Evolutionary conservation across 169 alveolate species (phyloP).

Genomic region (Eimeria mitis): DNA sequence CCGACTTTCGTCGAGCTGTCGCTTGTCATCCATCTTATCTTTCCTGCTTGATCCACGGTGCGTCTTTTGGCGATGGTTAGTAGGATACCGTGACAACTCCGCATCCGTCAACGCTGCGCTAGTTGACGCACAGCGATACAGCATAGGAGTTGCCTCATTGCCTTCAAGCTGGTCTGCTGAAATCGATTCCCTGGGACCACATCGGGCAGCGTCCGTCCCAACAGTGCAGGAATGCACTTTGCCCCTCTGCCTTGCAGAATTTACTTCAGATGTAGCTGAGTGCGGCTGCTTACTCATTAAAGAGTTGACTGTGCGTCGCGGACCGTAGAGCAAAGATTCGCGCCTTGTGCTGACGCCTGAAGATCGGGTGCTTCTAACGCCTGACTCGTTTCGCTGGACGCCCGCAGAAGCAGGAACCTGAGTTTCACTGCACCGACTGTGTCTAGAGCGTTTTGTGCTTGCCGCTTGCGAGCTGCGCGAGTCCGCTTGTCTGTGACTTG

Average conservation of each 20-base stretch:
- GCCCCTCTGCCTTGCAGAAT: slow-evolving; percentile 15
- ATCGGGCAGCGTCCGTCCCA: neutral
- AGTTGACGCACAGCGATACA: slow-evolving; percentile 31
- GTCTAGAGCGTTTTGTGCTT: slow-evolving; percentile 28
- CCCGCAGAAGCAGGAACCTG: slow-evolving; percentile 6
- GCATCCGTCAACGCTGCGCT: slow-evolving; percentile 48
- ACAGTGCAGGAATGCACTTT: neutral
- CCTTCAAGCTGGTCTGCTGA: neutral
- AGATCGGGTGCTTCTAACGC: slow-evolving; percentile 34
- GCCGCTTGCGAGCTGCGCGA: slow-evolving; percentile 16
- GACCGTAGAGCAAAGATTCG: slow-evolving; percentile 23
- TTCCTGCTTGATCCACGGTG: slow-evolving; percentile 15
- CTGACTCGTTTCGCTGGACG: neutral
- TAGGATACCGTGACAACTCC: slow-evolving; percentile 15
- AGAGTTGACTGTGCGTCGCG: slow-evolving; percentile 54
- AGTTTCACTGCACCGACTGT: slow-evolving; percentile 29
- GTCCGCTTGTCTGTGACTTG: slow-evolving; percentile 21
- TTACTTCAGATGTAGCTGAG: slow-evolving; percentile 14
- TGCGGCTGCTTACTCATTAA: slow-evolving; percentile 27
- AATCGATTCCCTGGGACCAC: slow-evolving; percentile 8
- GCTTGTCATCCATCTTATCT: neutral
- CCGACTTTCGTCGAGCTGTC: slow-evolving; percentile 2
- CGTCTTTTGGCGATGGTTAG: slow-evolving; percentile 56
- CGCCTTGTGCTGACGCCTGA: slow-evolving; percentile 13
- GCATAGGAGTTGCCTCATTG: neutral